Conservation (phyloP, 2,329 filamentous ascomycete species). For the Aspergillus tubingensis region DNA sequence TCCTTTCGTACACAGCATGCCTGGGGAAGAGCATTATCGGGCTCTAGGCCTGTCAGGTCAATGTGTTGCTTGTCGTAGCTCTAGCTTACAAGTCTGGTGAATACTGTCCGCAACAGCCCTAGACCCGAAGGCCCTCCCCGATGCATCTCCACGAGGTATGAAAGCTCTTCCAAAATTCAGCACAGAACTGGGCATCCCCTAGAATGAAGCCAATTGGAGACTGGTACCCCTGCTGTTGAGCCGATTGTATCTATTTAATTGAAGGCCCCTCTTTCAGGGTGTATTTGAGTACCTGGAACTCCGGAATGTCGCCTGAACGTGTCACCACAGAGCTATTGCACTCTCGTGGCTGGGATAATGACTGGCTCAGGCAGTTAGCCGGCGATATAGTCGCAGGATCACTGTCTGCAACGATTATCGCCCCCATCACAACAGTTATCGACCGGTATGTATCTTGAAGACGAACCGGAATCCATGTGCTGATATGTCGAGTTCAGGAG, state of each 20-base stretch:
- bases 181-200: background rate
- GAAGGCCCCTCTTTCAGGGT: background rate
- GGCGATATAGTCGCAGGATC: conserved; percentile 30
- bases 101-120: no score
- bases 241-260: background rate
- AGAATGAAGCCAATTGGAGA: background rate
- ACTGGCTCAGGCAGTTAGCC: conserved; percentile 12
- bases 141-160: background rate
- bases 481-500: conserved; percentile 16
- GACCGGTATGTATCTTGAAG: conserved; percentile 23
- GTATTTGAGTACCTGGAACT: background rate
- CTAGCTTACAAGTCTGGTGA: no score
- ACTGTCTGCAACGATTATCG: conserved; percentile 27
- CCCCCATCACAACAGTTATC: conserved; percentile 31
- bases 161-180: background rate
- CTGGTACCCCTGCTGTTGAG: background rate
- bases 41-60: no score
- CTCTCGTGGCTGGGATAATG: background rate
- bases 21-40: no score
- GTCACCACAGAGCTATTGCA: background rate
- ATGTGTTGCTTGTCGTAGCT: no score
- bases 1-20: background rate
- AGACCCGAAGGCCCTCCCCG: no score
- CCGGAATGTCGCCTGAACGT: background rate
- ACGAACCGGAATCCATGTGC: background rate